Evolutionary conservation across 805 yeast species (phyloP), one percentile per base, ranked within the genome.

Genomic region (Wickerhamomyces kurtzmanii): DNA sequence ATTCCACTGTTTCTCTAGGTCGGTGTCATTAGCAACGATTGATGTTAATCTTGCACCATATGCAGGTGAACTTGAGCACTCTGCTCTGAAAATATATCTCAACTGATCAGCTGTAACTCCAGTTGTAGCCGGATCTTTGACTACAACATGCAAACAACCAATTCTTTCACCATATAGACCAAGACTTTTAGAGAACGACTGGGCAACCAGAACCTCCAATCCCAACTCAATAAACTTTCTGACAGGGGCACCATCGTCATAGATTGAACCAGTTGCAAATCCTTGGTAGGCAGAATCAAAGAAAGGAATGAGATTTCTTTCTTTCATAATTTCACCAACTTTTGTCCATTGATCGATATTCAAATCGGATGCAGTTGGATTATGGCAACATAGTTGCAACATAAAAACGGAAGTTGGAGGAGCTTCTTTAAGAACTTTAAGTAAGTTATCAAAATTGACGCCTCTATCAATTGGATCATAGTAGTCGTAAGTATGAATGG

Each of bases 201-300:
- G 93, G 47, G 86, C 75, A 38, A 73, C 57, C 8, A 38, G 33
- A 12, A 26, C 22, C 13, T 28, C 24, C 11, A 23, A 11, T 9
- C 29, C 29, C 9, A 27, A 12, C 6, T 15, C 29, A 22, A 57
- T 53, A 37, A 62, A 65, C 47, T 55, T 50, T 29, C 65, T 51
- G 17, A 63, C 48, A 8, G 70, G 61, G 40, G 51, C 63, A 21
- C 69, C 76, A 51, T 82, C 93, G 48, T 68, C 63, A 51, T 68
- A 74, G 39, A 80, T 71, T 41, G 71, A 70, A 38, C 93, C 93
- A n/a, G 86, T 69, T 22, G 87, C 80, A 45, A 82, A 82, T 20
- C 93, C 93, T 57, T 82, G 93, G 63, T 82, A 82, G 5, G 93
- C 93, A 74, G 74, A 71, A 59, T 82, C 93, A 40, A 82, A 73